These are phyloP conservation scores for Pelargonium fulgidum DNA, from an alignment of 441 rosid genomes.

Conservation along the genomic window DNA sequence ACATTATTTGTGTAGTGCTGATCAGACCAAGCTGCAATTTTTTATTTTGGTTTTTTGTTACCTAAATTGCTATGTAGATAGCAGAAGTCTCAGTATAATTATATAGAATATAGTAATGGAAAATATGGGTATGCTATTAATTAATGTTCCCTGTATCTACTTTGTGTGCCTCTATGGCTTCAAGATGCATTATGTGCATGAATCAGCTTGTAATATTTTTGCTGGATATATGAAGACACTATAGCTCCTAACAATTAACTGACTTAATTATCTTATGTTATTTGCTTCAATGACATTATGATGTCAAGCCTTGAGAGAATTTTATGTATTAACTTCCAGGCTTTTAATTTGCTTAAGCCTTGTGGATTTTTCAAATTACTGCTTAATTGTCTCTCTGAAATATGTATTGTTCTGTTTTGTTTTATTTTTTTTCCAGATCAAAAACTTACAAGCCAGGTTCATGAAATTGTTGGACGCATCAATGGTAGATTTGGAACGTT, in stretches of 20 bases:
- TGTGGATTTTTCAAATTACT: not conserved
- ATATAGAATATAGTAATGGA: not conserved
- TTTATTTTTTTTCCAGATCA: conserved; percentile 56
- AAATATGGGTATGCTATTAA: no score
- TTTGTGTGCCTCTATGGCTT: no score
- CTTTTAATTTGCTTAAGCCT: not conserved
- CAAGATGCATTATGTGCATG: not conserved
- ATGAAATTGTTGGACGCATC: conserved; percentile 98
- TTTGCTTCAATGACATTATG: no score
- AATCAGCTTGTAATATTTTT: not conserved
- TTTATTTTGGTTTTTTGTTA: not conserved
- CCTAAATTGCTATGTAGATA: not conserved
- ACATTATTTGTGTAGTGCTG: not conserved
- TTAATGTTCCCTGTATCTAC: no score
- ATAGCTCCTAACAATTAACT: no score
- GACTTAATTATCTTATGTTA: no score
- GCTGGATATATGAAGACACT: no score
- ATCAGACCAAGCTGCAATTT: not conserved
- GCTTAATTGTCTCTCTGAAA: conserved; percentile 7
- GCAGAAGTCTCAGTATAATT: not conserved
- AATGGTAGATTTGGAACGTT: conserved; percentile 98
- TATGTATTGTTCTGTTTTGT: not conserved
- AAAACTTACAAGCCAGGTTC: conserved; percentile 99
- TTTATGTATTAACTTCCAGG: no score
- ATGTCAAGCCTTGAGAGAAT: no score